Evolutionary conservation across 768 basidiomycete genomes (phyloP).

Genomic region (Clitopilus hobsonii): DNA sequence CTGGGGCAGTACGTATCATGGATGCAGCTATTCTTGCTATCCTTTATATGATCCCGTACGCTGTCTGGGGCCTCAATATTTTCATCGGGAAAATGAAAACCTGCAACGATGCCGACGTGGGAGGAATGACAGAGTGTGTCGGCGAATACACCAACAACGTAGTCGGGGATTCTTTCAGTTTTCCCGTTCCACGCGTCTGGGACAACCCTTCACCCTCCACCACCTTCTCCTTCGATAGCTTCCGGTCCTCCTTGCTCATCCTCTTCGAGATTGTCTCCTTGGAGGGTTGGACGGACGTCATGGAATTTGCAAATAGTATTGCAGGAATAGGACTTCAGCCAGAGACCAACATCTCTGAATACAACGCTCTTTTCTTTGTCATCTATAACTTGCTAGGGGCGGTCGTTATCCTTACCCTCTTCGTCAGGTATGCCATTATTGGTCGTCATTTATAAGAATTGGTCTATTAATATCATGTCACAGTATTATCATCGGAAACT

Average conservation of each 20-base stretch:
- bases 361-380: constrained; percentile 88
- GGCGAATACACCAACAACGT: constrained; percentile 70
- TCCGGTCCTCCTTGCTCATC: constrained; percentile 79
- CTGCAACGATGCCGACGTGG: constrained; percentile 68
- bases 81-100: constrained; percentile 79
- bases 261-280: constrained; percentile 95
- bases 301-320: constrained; percentile 76
- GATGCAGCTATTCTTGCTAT: constrained; percentile 89
- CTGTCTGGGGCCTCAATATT: constrained; percentile 92
- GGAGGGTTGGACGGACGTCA: constrained; percentile 96
- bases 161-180: constrained; percentile 58
- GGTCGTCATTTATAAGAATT: neutral
- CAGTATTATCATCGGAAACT: constrained; percentile 95
- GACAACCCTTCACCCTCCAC: constrained; percentile 79
- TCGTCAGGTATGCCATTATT: constrained; percentile 64
- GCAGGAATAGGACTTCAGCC: constrained; percentile 69
- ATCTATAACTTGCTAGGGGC: constrained; percentile 89
- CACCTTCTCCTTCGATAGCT: constrained; percentile 86
- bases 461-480: constrained; percentile 12
- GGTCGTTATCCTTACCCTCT: constrained; percentile 84
- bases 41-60: constrained; percentile 89
- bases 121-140: constrained; percentile 61
- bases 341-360: constrained; percentile 63
- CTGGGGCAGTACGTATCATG: constrained; percentile 78
- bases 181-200: constrained; percentile 84